phyloP scores from a whole-genome alignment of 1,284 basidiomycete species.

The Flammula alnicola region DNA sequence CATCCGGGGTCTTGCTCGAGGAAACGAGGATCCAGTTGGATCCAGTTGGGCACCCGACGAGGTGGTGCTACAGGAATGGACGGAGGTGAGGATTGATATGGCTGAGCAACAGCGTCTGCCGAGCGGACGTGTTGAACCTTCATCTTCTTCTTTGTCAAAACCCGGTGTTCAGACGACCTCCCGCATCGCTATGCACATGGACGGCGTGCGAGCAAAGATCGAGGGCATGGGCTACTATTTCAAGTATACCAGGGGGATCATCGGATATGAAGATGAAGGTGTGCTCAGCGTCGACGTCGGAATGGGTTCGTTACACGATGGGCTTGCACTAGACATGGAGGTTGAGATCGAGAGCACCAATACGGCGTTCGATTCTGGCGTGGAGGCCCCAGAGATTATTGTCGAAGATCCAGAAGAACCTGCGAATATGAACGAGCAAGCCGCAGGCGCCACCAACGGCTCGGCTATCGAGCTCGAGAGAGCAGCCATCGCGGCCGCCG shows the following conservation, averaged over 20 bases:
- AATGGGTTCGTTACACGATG: constrained; percentile 25
- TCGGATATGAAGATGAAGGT: constrained; percentile 52
- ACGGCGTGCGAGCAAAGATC: constrained; percentile 46
- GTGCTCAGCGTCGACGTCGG: constrained; percentile 46
- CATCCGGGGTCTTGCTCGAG: constrained; percentile 25
- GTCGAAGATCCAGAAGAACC: constrained; percentile 9
- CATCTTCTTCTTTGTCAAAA: neutral
- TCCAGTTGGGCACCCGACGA: constrained; percentile 46
- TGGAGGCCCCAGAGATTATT: constrained; percentile 20
- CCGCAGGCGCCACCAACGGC: constrained; percentile 3
- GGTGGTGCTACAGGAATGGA: constrained; percentile 46
- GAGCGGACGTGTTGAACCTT: neutral
- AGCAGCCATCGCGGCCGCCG: neutral
- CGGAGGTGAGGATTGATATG: constrained; percentile 45
- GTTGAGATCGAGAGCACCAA: constrained; percentile 28
- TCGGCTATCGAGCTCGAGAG: neutral
- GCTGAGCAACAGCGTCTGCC: constrained; percentile 20
- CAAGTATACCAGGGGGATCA: constrained; percentile 37
- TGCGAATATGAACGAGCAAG: constrained; percentile 18
- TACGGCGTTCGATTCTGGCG: constrained; percentile 11
- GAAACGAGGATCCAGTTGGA: constrained; percentile 20
- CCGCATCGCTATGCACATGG: constrained; percentile 43
- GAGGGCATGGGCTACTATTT: constrained; percentile 50
- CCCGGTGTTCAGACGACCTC: constrained; percentile 34
- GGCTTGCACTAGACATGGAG: constrained; percentile 42